phyloP scores from a whole-genome alignment of 1,284 basidiomycete species.

The Pseudozyma sp. region DNA sequence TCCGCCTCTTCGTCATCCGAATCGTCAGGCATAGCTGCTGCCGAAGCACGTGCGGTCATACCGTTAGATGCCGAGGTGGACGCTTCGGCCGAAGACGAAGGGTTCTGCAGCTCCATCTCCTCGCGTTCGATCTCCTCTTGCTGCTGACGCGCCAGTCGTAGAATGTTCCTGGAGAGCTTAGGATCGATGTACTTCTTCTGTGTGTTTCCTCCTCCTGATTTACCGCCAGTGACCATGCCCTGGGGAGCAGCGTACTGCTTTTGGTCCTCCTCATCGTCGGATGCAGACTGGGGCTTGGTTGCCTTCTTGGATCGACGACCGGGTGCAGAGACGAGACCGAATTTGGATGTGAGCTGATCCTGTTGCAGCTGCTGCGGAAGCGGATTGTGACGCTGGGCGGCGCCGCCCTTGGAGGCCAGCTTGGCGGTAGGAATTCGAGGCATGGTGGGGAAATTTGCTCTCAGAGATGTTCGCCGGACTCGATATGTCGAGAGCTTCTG shows the following conservation, averaged over 20 bases:
- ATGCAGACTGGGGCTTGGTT: slow-evolving; percentile 20
- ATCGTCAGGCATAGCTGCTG: slow-evolving; percentile 71
- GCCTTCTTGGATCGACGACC: slow-evolving; percentile 45
- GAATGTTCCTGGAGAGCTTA: slow-evolving; percentile 87
- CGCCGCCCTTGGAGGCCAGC: slow-evolving; percentile 30
- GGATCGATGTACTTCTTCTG: slow-evolving; percentile 64
- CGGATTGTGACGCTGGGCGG: slow-evolving; percentile 48
- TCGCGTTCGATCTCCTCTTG: slow-evolving; percentile 79
- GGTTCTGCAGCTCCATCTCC: slow-evolving; percentile 55
- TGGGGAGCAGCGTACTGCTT: slow-evolving; percentile 35
- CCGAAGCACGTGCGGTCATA: slow-evolving; percentile 51
- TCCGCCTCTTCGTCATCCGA: slow-evolving; percentile 61
- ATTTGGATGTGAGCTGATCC: slow-evolving; percentile 53
- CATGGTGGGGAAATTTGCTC: slow-evolving; percentile 16
- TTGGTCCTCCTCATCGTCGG: slow-evolving; percentile 38
- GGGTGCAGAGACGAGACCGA: slow-evolving; percentile 53
- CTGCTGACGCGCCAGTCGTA: slow-evolving; percentile 90
- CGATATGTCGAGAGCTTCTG: too few relatives aligned
- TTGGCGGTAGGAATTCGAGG: slow-evolving; percentile 49
- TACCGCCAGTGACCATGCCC: slow-evolving; percentile 56
- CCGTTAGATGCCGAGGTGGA: slow-evolving; percentile 57
- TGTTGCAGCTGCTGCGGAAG: slow-evolving; percentile 54
- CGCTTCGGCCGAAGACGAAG: slow-evolving; percentile 11
- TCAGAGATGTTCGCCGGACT: too few relatives aligned
- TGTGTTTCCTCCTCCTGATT: slow-evolving; percentile 42